Percentiles rank a stretch among this genome's conserved stretches.
phyloP scores from a whole-genome alignment of 2,329 filamentous ascomycete genomes.

The Cadophora gregata region DNA sequence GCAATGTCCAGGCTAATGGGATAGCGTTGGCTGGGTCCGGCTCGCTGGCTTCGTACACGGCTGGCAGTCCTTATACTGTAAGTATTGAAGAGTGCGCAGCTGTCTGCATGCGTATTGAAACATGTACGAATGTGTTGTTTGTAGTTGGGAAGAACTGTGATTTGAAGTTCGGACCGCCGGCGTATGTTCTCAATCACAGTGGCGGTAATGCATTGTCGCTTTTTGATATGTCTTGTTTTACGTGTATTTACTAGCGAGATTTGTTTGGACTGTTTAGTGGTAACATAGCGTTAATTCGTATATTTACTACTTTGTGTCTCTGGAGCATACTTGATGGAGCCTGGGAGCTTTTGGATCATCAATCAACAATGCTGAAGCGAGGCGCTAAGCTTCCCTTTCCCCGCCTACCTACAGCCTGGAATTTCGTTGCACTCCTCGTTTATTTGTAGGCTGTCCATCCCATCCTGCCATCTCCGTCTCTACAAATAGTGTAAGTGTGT shows the following conservation, averaged over 20 bases:
- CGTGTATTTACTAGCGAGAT: neutral
- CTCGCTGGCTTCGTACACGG: neutral
- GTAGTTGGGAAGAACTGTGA: neutral
- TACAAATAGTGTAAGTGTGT: too few relatives aligned
- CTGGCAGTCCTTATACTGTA: constrained; percentile 1
- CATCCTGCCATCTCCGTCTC: too few relatives aligned
- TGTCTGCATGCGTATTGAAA: neutral
- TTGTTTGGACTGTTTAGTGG: too few relatives aligned
- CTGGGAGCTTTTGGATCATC: too few relatives aligned
- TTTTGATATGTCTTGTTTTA: constrained; percentile 11
- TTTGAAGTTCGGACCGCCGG: neutral
- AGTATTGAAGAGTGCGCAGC: neutral
- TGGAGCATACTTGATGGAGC: too few relatives aligned
- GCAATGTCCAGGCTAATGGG: constrained; percentile 3
- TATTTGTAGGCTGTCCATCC: too few relatives aligned
- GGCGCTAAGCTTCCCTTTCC: too few relatives aligned
- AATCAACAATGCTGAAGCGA: too few relatives aligned
- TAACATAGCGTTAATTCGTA: too few relatives aligned
- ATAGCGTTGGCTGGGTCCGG: neutral
- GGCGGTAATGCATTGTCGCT: constrained; percentile 1
- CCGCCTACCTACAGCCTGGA: too few relatives aligned
- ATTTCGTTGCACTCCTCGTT: too few relatives aligned
- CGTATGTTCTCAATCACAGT: neutral
- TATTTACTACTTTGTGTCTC: too few relatives aligned
- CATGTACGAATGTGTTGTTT: constrained; percentile 10